Conservation (phyloP, 371 early-diverging fungal species). For the Rhizomucor pusillus region DNA sequence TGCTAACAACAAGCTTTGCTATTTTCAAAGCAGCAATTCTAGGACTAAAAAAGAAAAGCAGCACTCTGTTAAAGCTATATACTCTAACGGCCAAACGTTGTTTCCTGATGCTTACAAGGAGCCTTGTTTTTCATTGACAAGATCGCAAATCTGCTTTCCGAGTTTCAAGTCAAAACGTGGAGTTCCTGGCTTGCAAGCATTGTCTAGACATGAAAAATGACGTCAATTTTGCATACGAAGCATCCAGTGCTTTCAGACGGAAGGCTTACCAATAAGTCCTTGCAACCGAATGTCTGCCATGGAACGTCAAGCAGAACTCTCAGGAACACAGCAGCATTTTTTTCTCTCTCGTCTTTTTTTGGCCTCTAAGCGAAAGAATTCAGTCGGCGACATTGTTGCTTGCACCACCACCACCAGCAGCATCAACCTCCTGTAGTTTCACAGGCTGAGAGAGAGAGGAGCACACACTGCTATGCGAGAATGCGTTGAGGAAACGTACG, state of each 20-base stretch:
- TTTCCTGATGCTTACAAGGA: conserved; percentile 59
- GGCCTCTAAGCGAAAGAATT: no score
- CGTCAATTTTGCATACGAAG: neutral
- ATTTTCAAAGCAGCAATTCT: conserved; percentile 86
- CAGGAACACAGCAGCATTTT: no score
- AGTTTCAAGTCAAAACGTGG: conserved; percentile 79
- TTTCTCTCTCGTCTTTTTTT: no score
- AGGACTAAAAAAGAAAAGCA: conserved; percentile 49
- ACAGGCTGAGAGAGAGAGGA: no score
- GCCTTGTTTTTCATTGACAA: conserved; percentile 86
- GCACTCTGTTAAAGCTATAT: neutral
- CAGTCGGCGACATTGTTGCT: no score
- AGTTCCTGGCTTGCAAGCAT: conserved; percentile 75
- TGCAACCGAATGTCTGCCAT: conserved; percentile 5
- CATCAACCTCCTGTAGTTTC: no score
- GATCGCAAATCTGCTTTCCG: conserved; percentile 91
- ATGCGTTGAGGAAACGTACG: conserved; percentile 11
- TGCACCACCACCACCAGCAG: no score
- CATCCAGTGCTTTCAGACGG: neutral
- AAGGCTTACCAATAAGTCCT: conserved; percentile 15
- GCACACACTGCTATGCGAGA: conserved; percentile 3
- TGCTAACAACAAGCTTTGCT: conserved; percentile 72
- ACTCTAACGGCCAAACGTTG: neutral
- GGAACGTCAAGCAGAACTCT: no score
- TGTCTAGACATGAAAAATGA: conserved; percentile 41